Conservation (phyloP, 371 early-diverging fungal genomes). For the Nematocida ironsii region DNA sequence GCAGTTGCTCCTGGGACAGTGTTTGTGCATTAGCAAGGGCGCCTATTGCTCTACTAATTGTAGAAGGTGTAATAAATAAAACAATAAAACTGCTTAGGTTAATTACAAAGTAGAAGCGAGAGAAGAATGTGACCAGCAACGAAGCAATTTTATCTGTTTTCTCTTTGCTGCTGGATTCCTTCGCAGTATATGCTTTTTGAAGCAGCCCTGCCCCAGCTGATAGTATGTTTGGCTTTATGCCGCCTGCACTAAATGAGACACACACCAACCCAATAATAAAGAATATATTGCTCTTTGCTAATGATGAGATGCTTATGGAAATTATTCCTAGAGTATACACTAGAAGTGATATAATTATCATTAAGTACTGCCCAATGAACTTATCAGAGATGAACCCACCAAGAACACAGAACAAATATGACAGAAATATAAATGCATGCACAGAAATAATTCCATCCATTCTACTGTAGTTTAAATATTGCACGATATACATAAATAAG, state of each 20-base stretch:
- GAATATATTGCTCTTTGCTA: slow-evolving; percentile 72
- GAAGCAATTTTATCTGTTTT: neutral
- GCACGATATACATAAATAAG: slow-evolving; percentile 65
- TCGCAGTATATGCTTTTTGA: slow-evolving; percentile 58
- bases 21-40: neutral
- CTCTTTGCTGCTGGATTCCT: slow-evolving; percentile 21
- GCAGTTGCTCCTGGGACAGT: neutral
- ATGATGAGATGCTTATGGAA: slow-evolving; percentile 71
- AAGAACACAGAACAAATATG: slow-evolving; percentile 76
- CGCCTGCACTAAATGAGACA: slow-evolving; percentile 80
- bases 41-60: slow-evolving; percentile 14
- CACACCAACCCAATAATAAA: slow-evolving; percentile 74
- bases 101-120: slow-evolving; percentile 78
- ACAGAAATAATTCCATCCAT: slow-evolving; percentile 61
- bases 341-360: slow-evolving; percentile 74
- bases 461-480: slow-evolving; percentile 30
- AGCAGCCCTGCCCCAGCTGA: slow-evolving; percentile 76
- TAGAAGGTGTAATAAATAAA: slow-evolving; percentile 51
- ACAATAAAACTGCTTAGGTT: slow-evolving; percentile 73
- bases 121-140: slow-evolving; percentile 69
- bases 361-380: slow-evolving; percentile 77
- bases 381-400: slow-evolving; percentile 78
- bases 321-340: slow-evolving; percentile 75
- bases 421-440: slow-evolving; percentile 77
- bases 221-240: slow-evolving; percentile 78